A percentile compares a stretch with the other conserved stretches of the same genome.
These are phyloP conservation scores for Aspergillus quadrilineatus DNA, from an alignment of 2,329 filamentous ascomycete species.

Conservation along the genomic window DNA sequence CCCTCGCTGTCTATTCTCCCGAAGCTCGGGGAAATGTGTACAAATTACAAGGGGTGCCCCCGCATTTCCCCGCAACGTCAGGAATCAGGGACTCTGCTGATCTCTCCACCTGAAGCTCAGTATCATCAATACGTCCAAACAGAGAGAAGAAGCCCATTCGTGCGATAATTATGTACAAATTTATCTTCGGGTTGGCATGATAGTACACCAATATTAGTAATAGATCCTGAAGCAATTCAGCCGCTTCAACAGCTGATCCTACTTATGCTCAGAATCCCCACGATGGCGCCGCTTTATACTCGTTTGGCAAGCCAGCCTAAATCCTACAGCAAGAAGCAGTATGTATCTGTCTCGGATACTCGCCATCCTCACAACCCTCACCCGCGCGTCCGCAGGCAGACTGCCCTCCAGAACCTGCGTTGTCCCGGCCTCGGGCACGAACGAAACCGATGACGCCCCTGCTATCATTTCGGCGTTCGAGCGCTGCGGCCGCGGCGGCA, in stretches of 20 bases:
- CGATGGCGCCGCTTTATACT: background rate
- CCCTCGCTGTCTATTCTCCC: background rate
- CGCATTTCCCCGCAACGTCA: background rate
- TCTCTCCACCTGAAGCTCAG: background rate
- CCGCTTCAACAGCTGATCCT: background rate
- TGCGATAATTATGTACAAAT: background rate
- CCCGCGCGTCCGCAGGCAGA: background rate
- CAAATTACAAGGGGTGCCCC: background rate
- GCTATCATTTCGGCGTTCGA: conserved; percentile 53
- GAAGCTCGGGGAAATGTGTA: background rate
- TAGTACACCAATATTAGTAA: too few species aligned
- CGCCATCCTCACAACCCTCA: background rate
- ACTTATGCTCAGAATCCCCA: background rate
- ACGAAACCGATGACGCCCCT: conserved; percentile 49
- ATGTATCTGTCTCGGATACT: background rate
- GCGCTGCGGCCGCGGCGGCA: conserved; percentile 51
- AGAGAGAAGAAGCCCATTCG: background rate
- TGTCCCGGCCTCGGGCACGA: conserved; percentile 19
- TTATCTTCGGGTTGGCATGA: background rate
- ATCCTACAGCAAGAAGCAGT: background rate
- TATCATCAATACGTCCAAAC: background rate
- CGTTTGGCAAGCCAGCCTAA: background rate
- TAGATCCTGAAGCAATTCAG: background rate
- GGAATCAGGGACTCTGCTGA: background rate
- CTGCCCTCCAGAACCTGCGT: conserved; percentile 5